Conservation (phyloP, 257 asterid genomes). For the Penstemon newberryi region DNA sequence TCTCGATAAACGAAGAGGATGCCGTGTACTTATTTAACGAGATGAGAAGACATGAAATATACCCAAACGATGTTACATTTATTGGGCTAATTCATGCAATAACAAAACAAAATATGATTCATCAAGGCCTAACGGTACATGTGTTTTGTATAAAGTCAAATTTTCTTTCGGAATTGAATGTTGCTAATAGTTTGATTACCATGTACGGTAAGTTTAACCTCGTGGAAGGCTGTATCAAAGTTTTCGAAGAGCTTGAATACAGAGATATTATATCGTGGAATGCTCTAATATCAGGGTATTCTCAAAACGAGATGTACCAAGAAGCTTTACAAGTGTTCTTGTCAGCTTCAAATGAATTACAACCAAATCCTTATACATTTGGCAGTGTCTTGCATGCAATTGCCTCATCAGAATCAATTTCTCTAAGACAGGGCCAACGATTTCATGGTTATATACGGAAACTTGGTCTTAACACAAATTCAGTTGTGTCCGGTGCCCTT, state of each 20-base stretch:
- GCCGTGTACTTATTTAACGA: conserved; percentile 55
- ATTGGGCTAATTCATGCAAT: conserved; percentile 73
- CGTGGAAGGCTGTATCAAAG: conserved; percentile 48
- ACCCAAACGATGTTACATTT: conserved; percentile 87
- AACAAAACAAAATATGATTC: conserved; percentile 42
- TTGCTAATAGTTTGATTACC: conserved; percentile 82
- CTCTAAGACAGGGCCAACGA: conserved; percentile 69
- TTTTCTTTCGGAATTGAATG: conserved; percentile 56
- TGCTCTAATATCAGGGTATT: conserved; percentile 70
- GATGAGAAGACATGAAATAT: conserved; percentile 60
- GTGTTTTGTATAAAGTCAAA: conserved; percentile 57
- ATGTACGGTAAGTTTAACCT: conserved; percentile 79
- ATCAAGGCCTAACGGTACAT: conserved; percentile 74
- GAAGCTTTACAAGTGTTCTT: conserved; percentile 69
- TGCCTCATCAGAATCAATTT: conserved; percentile 78
- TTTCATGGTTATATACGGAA: conserved; percentile 59
- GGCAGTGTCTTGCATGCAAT: conserved; percentile 81
- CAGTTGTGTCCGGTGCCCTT: conserved; percentile 70
- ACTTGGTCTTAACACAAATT: conserved; percentile 55
- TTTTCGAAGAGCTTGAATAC: conserved; percentile 61
- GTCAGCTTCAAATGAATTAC: conserved; percentile 44
- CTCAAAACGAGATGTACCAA: conserved; percentile 68
- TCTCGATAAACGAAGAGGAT: conserved; percentile 57
- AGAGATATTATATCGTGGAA: conserved; percentile 81
- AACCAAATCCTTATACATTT: conserved; percentile 77